Evolutionary conservation across 2,329 filamentous ascomycete genomes (phyloP), one percentile per base, ranked within the genome.

Genomic region (Aspergillus melleus): DNA sequence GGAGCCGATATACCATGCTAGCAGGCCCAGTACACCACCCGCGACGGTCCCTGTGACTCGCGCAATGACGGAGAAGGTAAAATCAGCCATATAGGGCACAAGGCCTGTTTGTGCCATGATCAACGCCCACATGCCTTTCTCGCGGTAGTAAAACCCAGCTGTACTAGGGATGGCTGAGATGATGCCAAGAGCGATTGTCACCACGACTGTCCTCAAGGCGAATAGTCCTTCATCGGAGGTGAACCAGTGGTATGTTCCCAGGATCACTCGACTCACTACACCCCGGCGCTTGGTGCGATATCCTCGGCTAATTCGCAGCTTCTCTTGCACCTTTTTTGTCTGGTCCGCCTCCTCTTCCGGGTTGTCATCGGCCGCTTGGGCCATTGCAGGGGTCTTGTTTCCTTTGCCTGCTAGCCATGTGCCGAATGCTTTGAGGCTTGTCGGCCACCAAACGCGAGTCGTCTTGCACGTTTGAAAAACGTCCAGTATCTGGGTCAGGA

Each of bases 1-100:
- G 1, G 82, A 80, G 0, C 81, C 82, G 19, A 82, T 79, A 47
- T 84, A 84, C 82, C 82, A 84, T 1, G 76, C 76, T 0, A 79
- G 67, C 64, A 84, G 69, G 0, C 79, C 82, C 4, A 82, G 56
- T 0, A 80, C 64, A n/a, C 82, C 82, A 0, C 82, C 82, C 12
- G 80, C 60, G 0, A 84, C 59, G 0, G 81, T 83, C 8, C 79
- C 82, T 0, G 76, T 55, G 0, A 70, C 66, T 30, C 82, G 74
- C 0, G 74, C 70, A 0, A 82, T 51, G 5, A 83, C 63, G 0
- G 80, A 80, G 52, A 80, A 81, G 0, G 76, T 77, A 47, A 84
- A 84, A 54, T 84, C 82, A 0, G 81, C 77, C 73, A 83, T 77
- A 63, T 83, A 84, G 11, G 80, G 71, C 1, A 83, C 71, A 2